phyloP scores from a whole-genome alignment of 805 yeast genomes.

The Priceomyces carsonii region DNA sequence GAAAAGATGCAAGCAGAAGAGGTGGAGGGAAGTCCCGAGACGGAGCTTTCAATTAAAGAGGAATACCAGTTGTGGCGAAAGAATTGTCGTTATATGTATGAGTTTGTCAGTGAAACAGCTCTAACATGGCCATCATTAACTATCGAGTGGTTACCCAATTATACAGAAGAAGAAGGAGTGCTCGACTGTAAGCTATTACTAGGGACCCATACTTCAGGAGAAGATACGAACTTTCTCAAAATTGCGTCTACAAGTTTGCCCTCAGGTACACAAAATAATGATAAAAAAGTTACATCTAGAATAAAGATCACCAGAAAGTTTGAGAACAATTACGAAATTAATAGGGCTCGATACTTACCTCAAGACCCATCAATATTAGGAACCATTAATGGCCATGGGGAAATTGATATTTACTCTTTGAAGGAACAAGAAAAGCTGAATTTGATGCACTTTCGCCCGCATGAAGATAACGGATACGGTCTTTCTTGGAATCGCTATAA shows the following conservation, averaged over 20 bases:
- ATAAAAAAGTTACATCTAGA: conserved; percentile 47
- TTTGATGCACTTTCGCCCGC: conserved; percentile 45
- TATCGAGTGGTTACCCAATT: conserved; percentile 70
- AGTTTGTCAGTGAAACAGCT: conserved; percentile 78
- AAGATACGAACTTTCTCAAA: conserved; percentile 65
- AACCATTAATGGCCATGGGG: conserved; percentile 69
- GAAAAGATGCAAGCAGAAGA: conserved; percentile 5
- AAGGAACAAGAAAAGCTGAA: conserved; percentile 23
- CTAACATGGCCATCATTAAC: conserved; percentile 82
- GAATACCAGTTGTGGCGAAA: conserved; percentile 82
- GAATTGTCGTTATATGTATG: conserved; percentile 80
- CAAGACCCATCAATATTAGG: conserved; percentile 56
- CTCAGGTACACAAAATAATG: conserved; percentile 16
- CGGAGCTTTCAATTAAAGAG: conserved; percentile 50
- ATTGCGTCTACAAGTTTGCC: conserved; percentile 65
- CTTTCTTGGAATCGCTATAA: conserved; percentile 59
- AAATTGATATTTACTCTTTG: conserved; percentile 54
- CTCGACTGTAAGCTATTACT: conserved; percentile 55
- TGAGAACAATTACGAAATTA: conserved; percentile 63
- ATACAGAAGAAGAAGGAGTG: conserved; percentile 22
- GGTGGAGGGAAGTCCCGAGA: conserved; percentile 17
- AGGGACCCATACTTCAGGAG: conserved; percentile 76
- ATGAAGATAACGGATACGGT: conserved; percentile 73
- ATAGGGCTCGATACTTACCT: conserved; percentile 72
- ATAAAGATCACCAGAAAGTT: conserved; percentile 62